phyloP scores from a whole-genome alignment of 352 stramenopile genomes.

The Pythium guiyangense region DNA sequence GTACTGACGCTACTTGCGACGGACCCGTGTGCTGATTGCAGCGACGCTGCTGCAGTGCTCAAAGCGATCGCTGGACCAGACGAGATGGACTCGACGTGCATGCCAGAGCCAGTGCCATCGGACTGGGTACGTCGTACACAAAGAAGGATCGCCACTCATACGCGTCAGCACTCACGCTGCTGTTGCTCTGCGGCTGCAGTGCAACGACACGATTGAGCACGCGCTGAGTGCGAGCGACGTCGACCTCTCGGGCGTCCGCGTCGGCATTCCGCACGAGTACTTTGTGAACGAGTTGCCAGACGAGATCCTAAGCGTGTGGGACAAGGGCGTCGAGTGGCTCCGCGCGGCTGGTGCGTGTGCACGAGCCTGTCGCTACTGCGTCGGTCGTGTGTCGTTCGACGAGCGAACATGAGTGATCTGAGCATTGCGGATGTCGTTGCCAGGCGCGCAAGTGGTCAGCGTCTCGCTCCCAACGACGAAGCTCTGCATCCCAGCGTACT shows the following conservation, averaged over 20 bases:
- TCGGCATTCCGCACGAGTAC: conserved; percentile 95
- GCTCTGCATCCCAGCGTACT: conserved; percentile 94
- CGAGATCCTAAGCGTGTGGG: conserved; percentile 84
- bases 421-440: not conserved
- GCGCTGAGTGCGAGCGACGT: conserved; percentile 19
- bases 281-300: conserved; percentile 89
- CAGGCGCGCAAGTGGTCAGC: conserved; percentile 67
- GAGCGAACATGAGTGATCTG: not conserved
- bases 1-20: too few species aligned
- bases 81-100: conserved; percentile 78
- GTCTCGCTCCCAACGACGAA: conserved; percentile 76
- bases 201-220: conserved; percentile 25
- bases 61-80: conserved; percentile 79
- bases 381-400: not conserved
- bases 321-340: conserved; percentile 67
- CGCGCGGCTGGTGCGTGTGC: conserved; percentile 35
- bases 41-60: conserved; percentile 75
- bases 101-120: conserved; percentile 33
- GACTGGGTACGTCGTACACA: conserved; percentile 45
- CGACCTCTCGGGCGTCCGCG: conserved; percentile 70
- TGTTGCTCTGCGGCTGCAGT: conserved; percentile 18
- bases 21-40: conserved; percentile 14
- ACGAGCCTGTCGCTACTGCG: too few species aligned
- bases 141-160: not conserved
- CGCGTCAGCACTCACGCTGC: too few species aligned